Evolutionary conservation across 2,329 filamentous ascomycete species (phyloP), one percentile per base, ranked within the genome.

Genomic region (Verticillium isaacii): DNA sequence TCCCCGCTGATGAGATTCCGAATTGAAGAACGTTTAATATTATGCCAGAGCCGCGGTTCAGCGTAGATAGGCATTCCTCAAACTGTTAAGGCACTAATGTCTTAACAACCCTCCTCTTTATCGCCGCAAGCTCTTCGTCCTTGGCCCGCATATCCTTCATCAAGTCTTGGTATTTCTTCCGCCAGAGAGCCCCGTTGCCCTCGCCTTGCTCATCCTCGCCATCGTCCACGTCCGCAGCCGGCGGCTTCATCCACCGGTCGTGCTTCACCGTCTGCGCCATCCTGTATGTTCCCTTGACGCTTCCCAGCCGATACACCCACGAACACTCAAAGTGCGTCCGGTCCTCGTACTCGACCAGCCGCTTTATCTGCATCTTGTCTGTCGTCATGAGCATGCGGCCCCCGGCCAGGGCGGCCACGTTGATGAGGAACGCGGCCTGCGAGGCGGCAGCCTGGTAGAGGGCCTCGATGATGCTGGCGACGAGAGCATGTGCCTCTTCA

Each of bases 361-460:
- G 78, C 19, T 74, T 77, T 56, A 82, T 74, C 60, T 74, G 74
- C 56, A 76, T 69, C 25, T 74, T 75, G 23, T 75, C 70, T 6
- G 73, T 72, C 14, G 75, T 75, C 73, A 83, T 79, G 57, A 88
- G 74, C 32, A 81, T 71, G 57, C 75, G 78, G 3, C 82, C 82
- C 9, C 86, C 85, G 0, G 80, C 80, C 12, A 88, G 75, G 5
- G 83, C 84, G 0, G 85, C 80, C 6, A 88, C 70, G 67, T 87
- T 88, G 65, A 86, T 82, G 14, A 88, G 73, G 65, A 88, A 87
- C 0, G 80, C 77, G 68, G 87, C 80, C 5, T 82, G 79, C 12
- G 78, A 82, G 1, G 75, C 72, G 0, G 84, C 82, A 55, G 80
- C 77, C 45, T 76, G 77, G 63, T 81, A 78, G 63, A 87, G 77